These are phyloP conservation scores for Schizosaccharomyces osmophilus DNA, from an alignment of 805 yeast genomes.

Conservation along the genomic window DNA sequence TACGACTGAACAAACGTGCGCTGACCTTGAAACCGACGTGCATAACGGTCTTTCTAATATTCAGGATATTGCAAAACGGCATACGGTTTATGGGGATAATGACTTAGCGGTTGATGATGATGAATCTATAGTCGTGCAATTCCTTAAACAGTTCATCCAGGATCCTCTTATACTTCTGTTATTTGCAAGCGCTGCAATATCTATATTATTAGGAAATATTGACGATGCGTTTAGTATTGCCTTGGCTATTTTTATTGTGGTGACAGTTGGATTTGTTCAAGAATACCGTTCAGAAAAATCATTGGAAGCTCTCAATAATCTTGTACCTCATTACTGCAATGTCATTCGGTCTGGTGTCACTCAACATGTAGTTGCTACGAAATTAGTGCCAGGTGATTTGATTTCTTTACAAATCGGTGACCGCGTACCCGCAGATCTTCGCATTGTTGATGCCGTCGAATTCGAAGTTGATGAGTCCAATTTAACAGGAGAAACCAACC, in stretches of 20 bases:
- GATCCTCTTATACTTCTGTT: slow-evolving; percentile 75
- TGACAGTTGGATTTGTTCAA: slow-evolving; percentile 81
- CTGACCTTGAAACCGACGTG: neutral
- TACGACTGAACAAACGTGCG: neutral
- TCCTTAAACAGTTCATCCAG: slow-evolving; percentile 56
- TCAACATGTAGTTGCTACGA: slow-evolving; percentile 14
- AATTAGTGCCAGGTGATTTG: slow-evolving; percentile 83
- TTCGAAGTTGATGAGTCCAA: slow-evolving; percentile 78
- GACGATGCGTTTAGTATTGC: slow-evolving; percentile 92
- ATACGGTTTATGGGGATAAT: slow-evolving; percentile 56
- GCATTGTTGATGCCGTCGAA: slow-evolving; percentile 57
- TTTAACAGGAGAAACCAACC: slow-evolving; percentile 83
- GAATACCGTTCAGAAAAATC: slow-evolving; percentile 91
- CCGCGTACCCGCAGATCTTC: slow-evolving; percentile 83
- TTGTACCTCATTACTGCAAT: slow-evolving; percentile 94
- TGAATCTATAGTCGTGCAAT: slow-evolving; percentile 37
- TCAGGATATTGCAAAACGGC: slow-evolving; percentile 49
- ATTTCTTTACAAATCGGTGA: slow-evolving; percentile 82
- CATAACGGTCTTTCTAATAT: slow-evolving; percentile 13
- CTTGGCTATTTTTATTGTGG: slow-evolving; percentile 76
- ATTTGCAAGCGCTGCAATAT: slow-evolving; percentile 69
- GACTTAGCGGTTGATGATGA: slow-evolving; percentile 58
- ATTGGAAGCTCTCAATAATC: slow-evolving; percentile 67
- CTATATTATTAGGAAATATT: slow-evolving; percentile 80
- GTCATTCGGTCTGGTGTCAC: slow-evolving; percentile 60